A percentile compares a stretch with the other conserved stretches of the same genome.
Evolutionary conservation across 441 rosid genomes (phyloP).

Genomic region (Manihot esculenta): DNA sequence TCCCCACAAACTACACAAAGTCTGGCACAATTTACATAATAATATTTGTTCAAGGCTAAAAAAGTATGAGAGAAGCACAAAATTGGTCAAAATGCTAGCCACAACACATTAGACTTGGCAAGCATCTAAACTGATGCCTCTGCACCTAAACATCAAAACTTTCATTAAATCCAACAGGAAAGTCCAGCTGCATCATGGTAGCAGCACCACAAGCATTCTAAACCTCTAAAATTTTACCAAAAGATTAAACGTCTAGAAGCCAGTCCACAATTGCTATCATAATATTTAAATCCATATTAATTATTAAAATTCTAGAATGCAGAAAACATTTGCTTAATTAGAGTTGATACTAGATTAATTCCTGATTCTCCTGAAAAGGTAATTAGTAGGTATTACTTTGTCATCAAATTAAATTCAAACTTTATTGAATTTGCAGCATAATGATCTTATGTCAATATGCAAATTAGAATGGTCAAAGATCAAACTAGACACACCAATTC

Average conservation of each 20-base stretch:
- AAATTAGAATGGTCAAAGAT: background rate
- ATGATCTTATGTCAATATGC: background rate
- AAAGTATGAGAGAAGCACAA: background rate
- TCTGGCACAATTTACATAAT: background rate
- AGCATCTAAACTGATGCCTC: background rate
- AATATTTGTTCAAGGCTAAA: background rate
- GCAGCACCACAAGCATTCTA: background rate
- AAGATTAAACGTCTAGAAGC: background rate
- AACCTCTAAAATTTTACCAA: background rate
- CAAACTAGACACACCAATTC: too few species aligned
- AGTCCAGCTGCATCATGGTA: background rate
- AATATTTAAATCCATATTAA: background rate
- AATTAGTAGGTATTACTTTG: too few species aligned
- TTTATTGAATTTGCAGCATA: background rate
- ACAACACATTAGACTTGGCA: background rate
- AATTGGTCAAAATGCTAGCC: background rate
- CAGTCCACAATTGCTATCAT: background rate
- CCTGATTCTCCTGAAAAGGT: too few species aligned
- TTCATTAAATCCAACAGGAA: too few species aligned
- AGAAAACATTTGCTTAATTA: too few species aligned
- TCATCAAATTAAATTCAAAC: background rate
- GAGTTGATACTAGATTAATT: too few species aligned
- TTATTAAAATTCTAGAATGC: background rate
- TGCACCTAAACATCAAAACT: background rate
- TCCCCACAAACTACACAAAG: background rate